phyloP scores from a whole-genome alignment of 2,329 filamentous ascomycete genomes.

The Beauveria pseudobassiana region DNA sequence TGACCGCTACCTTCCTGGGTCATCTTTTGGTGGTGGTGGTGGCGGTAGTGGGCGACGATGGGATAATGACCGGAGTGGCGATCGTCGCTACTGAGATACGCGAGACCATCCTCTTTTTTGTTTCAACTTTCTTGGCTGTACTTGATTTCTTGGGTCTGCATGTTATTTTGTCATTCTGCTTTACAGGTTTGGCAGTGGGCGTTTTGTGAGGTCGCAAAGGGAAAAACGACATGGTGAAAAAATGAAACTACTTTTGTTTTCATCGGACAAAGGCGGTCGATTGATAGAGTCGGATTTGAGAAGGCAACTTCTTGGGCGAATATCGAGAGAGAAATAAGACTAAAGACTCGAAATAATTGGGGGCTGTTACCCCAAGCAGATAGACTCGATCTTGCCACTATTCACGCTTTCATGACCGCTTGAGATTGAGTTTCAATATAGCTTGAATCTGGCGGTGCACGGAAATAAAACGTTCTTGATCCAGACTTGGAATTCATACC shows the following conservation, averaged over 20 bases:
- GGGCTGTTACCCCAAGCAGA: neutral
- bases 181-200: neutral
- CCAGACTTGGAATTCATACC: no score
- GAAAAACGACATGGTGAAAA: neutral
- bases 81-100: neutral
- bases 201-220: neutral
- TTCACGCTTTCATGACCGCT: neutral
- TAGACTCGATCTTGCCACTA: neutral
- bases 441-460: neutral
- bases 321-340: neutral
- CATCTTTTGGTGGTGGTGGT: constrained; percentile 13
- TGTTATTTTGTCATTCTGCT: neutral
- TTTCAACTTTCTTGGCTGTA: neutral
- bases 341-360: neutral
- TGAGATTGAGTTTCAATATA: no score
- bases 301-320: neutral
- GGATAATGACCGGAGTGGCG: constrained; percentile 1
- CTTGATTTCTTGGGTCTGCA: neutral
- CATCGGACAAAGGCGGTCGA: neutral
- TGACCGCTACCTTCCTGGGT: constrained; percentile 27
- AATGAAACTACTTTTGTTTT: neutral
- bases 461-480: no score
- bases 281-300: neutral
- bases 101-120: neutral
- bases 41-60: constrained; percentile 18